Conservation (phyloP, 108 stramenopile genomes). For the Fragilaria radians region DNA sequence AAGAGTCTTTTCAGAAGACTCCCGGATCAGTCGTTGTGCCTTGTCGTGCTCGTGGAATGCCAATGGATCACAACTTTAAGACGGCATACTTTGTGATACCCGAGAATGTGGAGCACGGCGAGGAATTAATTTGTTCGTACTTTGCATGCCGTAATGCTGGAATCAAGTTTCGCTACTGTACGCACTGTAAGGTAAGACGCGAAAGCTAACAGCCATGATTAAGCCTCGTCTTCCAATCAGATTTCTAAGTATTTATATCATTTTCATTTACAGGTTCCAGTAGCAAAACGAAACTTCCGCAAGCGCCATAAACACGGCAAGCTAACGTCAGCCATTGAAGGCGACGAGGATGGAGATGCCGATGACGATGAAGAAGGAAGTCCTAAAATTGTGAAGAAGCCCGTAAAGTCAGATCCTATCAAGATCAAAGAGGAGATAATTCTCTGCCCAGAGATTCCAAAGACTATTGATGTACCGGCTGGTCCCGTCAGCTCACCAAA, state of each 20-base stretch:
- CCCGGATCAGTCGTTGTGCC: constrained; percentile 40
- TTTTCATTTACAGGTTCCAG: constrained; percentile 31
- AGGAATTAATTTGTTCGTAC: constrained; percentile 77
- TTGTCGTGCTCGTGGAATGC: constrained; percentile 78
- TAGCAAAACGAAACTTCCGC: constrained; percentile 73
- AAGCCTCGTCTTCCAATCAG: too few species aligned
- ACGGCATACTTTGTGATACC: constrained; percentile 83
- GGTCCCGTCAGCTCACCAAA: background rate
- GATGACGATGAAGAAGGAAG: background rate
- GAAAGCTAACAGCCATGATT: too few species aligned
- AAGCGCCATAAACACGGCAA: constrained; percentile 61
- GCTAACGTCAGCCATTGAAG: background rate
- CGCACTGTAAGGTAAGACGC: constrained; percentile 35
- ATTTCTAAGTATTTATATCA: background rate
- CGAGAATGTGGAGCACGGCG: constrained; percentile 77
- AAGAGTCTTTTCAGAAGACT: constrained; percentile 3
- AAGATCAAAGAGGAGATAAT: background rate
- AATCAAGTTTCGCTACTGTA: constrained; percentile 73
- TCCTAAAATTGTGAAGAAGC: background rate
- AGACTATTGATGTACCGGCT: background rate
- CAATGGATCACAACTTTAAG: constrained; percentile 86
- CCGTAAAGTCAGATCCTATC: background rate
- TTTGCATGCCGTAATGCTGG: constrained; percentile 75
- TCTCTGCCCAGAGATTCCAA: background rate
- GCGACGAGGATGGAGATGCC: background rate